Base-by-base conservation (phyloP, 495 filamentous ascomycete species). In the Cladorrhinum samala region DNA sequence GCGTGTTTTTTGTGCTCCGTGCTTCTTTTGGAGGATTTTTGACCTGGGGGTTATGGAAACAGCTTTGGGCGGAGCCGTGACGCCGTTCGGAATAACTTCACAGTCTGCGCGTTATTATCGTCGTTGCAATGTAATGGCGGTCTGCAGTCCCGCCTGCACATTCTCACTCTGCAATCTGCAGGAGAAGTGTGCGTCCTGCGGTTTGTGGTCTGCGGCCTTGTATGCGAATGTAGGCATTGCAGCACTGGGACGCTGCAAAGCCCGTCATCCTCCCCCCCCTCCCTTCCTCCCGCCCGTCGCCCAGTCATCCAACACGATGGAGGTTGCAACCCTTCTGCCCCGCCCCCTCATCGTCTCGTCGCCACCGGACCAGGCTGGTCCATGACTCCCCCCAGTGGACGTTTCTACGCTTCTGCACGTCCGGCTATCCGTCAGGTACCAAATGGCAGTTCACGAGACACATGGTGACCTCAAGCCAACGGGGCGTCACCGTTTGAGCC, bases 401-500 rank as follows among this genome's bases (percentile, higher is more conserved):
- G n/a, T n/a, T n/a, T n/a, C n/a, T n/a, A n/a, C n/a, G n/a, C n/a
- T n/a, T n/a, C n/a, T n/a, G n/a, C n/a, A n/a, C n/a, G n/a, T n/a
- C n/a, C n/a, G n/a, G n/a, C n/a, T n/a, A n/a, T n/a, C n/a, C 8
- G 45, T 47, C 45, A 17, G 23, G 14, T 33, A 33, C 27, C 27
- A 33, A 33, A 33, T 33, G 27, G 27, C 27, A 33, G 27, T 33
- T 33, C 27, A 13, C 27, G 39, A 17, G 13, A 21, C 11, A 20
- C 45, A 17, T 38, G 27, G 46, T 45, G 39, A 23, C 19, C 23
- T 48, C 54, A 52, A 62, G 61, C 64, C 61, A 64, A 64, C 64
- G 48, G 48, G 45, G 45, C 46, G 49, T 46, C 46, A 42, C 52
- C 52, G 59, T 58, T 60, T 54, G 25, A 55, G 61, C 54, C 54